Evolutionary conservation across 192 early-diverging fungal genomes (phyloP).

Genomic region (Geranomyces michiganensis): DNA sequence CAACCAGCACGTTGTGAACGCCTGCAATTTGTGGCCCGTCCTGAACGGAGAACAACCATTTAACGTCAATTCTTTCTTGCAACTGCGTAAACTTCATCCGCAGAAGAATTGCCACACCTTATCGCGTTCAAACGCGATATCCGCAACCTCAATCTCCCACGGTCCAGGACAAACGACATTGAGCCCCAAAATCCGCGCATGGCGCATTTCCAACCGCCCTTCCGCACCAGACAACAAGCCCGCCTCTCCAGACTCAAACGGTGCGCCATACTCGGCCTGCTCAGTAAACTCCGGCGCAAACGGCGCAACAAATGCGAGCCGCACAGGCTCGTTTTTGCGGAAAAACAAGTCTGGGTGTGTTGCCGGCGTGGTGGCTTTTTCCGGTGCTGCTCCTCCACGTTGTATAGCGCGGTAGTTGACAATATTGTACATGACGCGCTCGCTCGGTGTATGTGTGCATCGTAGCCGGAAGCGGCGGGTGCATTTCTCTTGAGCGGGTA

Average conservation of each 20-base stretch:
- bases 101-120: background rate
- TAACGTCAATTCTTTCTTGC: no score
- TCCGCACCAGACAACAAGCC: conserved; percentile 20
- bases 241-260: conserved; percentile 25
- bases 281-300: conserved; percentile 57
- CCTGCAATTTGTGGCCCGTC: background rate
- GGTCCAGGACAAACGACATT: conserved; percentile 42
- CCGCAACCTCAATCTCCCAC: conserved; percentile 56
- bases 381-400: conserved; percentile 28
- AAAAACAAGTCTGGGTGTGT: conserved; percentile 45
- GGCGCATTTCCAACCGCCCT: conserved; percentile 32
- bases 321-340: conserved; percentile 58
- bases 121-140: conserved; percentile 40
- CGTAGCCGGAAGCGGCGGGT: conserved; percentile 30
- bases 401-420: conserved; percentile 31
- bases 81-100: conserved; percentile 5
- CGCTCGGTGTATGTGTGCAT: conserved; percentile 24
- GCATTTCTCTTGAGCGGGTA: conserved; percentile 37
- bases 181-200: conserved; percentile 41
- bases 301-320: conserved; percentile 57
- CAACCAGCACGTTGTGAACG: background rate
- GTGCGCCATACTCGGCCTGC: conserved; percentile 36
- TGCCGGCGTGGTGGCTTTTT: conserved; percentile 47
- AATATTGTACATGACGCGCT: conserved; percentile 40
- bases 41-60: no score